phyloP scores from a whole-genome alignment of 23 red algal genomes.

The Cyanidiococcus yangmingshanensis region DNA sequence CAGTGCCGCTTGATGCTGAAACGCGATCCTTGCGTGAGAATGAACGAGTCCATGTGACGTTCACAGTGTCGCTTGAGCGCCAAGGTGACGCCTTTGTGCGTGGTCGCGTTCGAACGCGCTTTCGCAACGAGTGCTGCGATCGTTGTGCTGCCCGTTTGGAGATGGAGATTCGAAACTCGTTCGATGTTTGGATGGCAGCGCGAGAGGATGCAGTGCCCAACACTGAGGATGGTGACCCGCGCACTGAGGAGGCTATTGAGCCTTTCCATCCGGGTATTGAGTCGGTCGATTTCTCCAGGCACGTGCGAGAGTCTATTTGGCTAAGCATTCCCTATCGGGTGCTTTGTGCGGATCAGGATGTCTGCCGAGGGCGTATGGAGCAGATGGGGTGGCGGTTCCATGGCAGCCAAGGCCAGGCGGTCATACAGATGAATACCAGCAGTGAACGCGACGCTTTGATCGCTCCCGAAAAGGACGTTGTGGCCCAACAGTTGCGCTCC shows the following conservation, averaged over 20 bases:
- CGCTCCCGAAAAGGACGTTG: no score
- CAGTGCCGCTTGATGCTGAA: not conserved
- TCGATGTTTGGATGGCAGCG: constrained; percentile 8
- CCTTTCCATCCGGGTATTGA: constrained; percentile 10
- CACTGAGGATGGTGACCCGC: not conserved
- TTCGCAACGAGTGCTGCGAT: constrained; percentile 5
- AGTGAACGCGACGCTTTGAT: not conserved
- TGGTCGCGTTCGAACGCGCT: not conserved
- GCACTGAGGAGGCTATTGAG: constrained; percentile 9
- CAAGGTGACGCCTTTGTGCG: constrained; percentile 3
- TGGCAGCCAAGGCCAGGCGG: not conserved
- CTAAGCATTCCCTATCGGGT: not conserved
- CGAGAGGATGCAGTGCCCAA: not conserved
- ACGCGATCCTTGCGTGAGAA: not conserved
- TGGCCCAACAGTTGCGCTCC: no score
- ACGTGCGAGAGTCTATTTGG: not conserved
- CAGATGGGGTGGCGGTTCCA: not conserved
- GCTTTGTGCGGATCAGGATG: not conserved
- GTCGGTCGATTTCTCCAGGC: constrained; percentile 6
- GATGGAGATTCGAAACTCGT: constrained; percentile 13
- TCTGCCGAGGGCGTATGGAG: not conserved
- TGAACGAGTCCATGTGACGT: not conserved
- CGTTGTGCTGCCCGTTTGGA: not conserved
- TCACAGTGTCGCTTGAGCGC: not conserved
- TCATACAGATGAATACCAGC: not conserved